Evolutionary conservation across 129 eudicot species (phyloP).

Genomic region (Lactuca sativa): DNA sequence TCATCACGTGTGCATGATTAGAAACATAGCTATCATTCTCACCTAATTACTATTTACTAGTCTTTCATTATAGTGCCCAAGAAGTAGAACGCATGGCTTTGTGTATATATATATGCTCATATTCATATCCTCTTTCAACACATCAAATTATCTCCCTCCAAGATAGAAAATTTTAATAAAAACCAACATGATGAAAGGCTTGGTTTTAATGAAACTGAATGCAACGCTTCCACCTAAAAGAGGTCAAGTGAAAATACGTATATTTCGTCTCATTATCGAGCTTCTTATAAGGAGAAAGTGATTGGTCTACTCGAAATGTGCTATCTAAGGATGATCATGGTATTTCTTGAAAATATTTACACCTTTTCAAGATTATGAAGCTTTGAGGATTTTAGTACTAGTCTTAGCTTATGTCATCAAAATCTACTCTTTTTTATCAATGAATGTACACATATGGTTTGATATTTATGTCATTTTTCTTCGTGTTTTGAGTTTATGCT

Average conservation of each 20-base stretch:
- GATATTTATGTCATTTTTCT: not conserved
- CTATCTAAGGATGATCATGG: not conserved
- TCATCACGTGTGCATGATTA: conserved; percentile 6
- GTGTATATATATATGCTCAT: conserved; percentile 11
- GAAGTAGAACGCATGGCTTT: not conserved
- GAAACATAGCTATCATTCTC: not conserved
- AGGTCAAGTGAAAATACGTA: not conserved
- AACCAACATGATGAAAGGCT: not conserved
- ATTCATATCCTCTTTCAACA: not conserved
- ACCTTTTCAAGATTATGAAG: not conserved
- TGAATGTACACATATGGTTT: not conserved
- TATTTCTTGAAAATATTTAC: not conserved
- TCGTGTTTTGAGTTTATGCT: no score
- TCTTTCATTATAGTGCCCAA: conserved; percentile 27
- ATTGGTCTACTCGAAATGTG: not conserved
- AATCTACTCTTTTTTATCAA: not conserved
- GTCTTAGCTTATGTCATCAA: not conserved
- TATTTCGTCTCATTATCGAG: not conserved
- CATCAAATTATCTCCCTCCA: conserved; percentile 4
- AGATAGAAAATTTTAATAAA: not conserved
- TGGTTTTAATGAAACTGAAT: not conserved
- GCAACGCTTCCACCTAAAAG: conserved; percentile 31
- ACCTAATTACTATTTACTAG: not conserved
- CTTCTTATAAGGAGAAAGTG: conserved; percentile 17
- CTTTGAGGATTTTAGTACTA: no score